Evolutionary conservation across 257 asterid species (phyloP), one percentile per base, ranked within the genome.

Genomic region (Plantago major): DNA sequence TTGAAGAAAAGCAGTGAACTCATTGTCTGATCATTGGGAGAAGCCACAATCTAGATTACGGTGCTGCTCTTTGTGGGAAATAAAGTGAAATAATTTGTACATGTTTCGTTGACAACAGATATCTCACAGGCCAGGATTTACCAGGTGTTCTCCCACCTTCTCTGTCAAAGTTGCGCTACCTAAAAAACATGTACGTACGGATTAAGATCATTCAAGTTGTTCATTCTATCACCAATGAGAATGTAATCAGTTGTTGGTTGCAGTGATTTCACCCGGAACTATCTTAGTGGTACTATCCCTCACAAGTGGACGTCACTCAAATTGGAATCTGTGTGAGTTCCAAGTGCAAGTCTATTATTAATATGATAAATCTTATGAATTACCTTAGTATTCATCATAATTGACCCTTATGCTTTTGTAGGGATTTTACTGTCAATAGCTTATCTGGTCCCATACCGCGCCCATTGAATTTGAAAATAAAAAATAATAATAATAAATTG

Each of bases 381-480:
- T 2, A 22, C 26, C 26, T 33, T 33, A 33, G 40, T 33, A 4
- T 33, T 37, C 16, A 19, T 22, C 8, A 52, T 9, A 22, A n/a
- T 19, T 9, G 30, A 52, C 9, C 26, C 13, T 52, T 49, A 22
- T 22, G n/a, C 40, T 52, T 16, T 70, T 70, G 69, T 71, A 87
- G 92, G 74, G 4, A 58, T 66, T 65, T 81, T n/a, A 46, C 33
- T 55, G 71, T 56, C n/a, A 87, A 84, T 67, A 84, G 84, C 55
- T 80, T 87, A 62, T 74, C 92, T 14, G 92, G 92, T 46, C 80
- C 68, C 13, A 75, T 86, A 64, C 95, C 89, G 1, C n/a, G n/a
- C n/a, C n/a, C n/a, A n/a, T n/a, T n/a, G n/a, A n/a, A n/a, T n/a
- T n/a, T n/a, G n/a, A n/a, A n/a, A n/a, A n/a, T n/a, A n/a, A n/a